Evolutionary conservation across 179 eudicot genomes (phyloP), one percentile per base, ranked within the genome.

Genomic region (Pouteria campechiana): DNA sequence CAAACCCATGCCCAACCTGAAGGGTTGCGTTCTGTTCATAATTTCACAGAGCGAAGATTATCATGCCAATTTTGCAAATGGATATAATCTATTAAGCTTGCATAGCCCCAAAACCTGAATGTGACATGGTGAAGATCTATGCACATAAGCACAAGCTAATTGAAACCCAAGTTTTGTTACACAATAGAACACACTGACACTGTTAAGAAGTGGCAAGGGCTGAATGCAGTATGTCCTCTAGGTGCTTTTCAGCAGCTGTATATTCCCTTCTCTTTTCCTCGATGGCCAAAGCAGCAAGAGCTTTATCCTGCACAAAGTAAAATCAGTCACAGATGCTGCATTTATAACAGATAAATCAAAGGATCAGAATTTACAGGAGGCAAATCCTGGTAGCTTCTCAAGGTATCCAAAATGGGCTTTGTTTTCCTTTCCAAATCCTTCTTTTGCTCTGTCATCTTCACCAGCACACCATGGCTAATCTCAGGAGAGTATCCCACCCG

Each of bases 351-450:
- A 28, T 22, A 14, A 39, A 14, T 12, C 13, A 7, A 12, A 2
- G 12, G 3, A 22, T 3, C 32, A 18, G 44, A 37, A 44, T 20
- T 65, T 76, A 90, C 98, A 16, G 98, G 98, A 38, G 98, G 98
- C 69, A 90, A 59, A 61, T 90, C 98, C 64, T 85, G 93, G 71
- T 90, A 90, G 65, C 95, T 90, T 72, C 95, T 74, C 66, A 90
- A 63, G 15, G 90, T 86, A 46, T 86, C 98, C 2, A 90, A 76
- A 35, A 90, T 86, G 21, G 96, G 98, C 61, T 79, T 81, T 29
- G 94, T 86, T 63, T 76, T 75, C 92, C 75, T 82, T 49, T 86
- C 96, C 68, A 90, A 42, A 13, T 90, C 96, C 73, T 90, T 82
- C 69, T 54, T 71, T 65, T 86, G 94, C 56, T 86, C 98, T 27